Conservation (phyloP, 2,329 filamentous ascomycete species). For the Phaeosphaeria sp. region DNA sequence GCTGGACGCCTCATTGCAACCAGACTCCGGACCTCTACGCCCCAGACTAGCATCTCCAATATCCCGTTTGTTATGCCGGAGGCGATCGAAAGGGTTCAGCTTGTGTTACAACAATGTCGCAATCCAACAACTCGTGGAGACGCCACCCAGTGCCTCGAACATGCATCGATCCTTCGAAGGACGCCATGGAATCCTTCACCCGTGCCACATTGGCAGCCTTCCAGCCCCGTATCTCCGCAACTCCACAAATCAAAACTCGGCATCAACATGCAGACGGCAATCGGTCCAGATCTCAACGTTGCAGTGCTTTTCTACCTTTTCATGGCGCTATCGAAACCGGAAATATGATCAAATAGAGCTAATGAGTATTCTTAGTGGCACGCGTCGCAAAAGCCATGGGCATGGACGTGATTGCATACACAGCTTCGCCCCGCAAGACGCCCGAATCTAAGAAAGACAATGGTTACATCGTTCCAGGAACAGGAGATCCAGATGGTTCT, state of each 20-base stretch:
- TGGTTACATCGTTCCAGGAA: conserved; percentile 72
- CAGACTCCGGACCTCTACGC: not conserved
- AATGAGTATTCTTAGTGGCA: conserved; percentile 50
- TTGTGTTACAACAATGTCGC: not conserved
- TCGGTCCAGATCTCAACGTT: not conserved
- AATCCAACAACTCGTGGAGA: not conserved
- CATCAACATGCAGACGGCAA: not conserved
- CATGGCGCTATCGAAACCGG: not conserved
- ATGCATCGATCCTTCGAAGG: not conserved
- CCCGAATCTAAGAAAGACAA: conserved; percentile 68
- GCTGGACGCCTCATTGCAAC: not conserved
- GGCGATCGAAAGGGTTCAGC: not conserved
- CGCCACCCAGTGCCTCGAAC: not conserved
- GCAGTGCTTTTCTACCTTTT: not conserved
- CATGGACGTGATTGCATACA: conserved; percentile 77
- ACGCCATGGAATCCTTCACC: not conserved
- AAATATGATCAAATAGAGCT: conserved; percentile 4
- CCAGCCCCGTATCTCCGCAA: not conserved
- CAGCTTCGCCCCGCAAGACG: conserved; percentile 71
- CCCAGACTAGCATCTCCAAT: not conserved
- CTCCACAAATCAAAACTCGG: not conserved
- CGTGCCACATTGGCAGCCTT: conserved; percentile 1
- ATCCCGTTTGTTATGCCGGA: not conserved
- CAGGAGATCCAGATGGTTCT: conserved; percentile 64
- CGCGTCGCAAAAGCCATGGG: conserved; percentile 69